Conservation (phyloP, 139 green algal genomes). For the Microglena sp. region DNA sequence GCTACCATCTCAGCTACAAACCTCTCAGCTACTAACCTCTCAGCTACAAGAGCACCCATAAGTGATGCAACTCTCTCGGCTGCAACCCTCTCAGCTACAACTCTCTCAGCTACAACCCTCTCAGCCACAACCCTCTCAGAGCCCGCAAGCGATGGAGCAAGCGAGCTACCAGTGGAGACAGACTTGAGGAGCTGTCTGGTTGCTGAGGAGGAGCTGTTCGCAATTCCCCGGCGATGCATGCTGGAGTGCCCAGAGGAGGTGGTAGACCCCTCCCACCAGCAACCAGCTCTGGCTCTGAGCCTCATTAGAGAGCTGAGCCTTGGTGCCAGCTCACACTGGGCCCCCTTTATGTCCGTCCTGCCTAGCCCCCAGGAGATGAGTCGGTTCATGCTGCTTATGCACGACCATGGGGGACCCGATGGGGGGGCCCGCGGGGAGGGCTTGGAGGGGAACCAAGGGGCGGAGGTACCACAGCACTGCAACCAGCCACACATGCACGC, state of each 20-base stretch:
- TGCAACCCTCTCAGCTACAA: no score
- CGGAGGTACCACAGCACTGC: no score
- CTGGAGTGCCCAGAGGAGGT: background rate
- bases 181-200: background rate
- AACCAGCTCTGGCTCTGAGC: background rate
- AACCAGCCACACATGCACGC: no score
- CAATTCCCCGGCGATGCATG: slow-evolving; percentile 8
- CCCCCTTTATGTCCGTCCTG: slow-evolving; percentile 1
- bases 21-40: no score
- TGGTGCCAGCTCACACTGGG: background rate
- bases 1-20: no score
- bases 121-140: no score
- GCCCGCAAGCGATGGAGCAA: no score
- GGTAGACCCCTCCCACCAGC: background rate
- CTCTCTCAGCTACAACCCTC: no score
- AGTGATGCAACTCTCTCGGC: no score
- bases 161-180: no score
- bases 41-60: no score
- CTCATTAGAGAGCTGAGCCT: background rate
- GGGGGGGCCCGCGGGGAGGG: background rate
- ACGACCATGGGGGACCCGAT: background rate
- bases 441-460: no score
- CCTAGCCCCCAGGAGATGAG: background rate
- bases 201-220: background rate
- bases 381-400: background rate